Percentiles rank a stretch among this genome's conserved stretches.
Conservation (phyloP, 192 early-diverging fungal species). For the Lunasporangiospora selenospora region DNA sequence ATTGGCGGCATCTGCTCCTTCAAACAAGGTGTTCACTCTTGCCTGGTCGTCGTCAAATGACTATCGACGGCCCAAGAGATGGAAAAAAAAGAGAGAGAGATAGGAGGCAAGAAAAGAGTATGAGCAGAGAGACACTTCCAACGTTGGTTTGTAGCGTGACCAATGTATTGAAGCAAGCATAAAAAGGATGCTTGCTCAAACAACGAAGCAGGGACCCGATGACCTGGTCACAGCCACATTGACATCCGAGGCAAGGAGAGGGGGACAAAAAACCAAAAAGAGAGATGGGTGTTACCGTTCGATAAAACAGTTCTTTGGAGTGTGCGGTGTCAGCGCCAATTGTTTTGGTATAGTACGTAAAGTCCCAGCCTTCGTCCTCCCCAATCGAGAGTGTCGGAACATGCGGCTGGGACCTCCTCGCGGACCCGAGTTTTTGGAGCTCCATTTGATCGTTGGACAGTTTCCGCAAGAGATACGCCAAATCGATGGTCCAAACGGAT, state of each 20-base stretch:
- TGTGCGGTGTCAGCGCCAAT: constrained; percentile 84
- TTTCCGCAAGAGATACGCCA: constrained; percentile 75
- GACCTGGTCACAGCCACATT: too few relatives aligned
- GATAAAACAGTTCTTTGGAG: constrained; percentile 73
- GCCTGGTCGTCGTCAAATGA: constrained; percentile 73
- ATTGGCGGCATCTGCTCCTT: constrained; percentile 68
- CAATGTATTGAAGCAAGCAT: too few relatives aligned
- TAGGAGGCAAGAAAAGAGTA: background rate
- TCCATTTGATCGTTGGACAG: constrained; percentile 62
- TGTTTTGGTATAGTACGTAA: constrained; percentile 92
- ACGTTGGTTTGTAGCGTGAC: too few relatives aligned
- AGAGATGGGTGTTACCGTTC: constrained; percentile 6
- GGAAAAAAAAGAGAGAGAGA: background rate
- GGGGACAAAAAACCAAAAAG: background rate
- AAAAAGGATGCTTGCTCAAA: too few relatives aligned
- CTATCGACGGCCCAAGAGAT: constrained; percentile 21
- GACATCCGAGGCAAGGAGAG: background rate
- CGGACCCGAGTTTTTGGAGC: constrained; percentile 9
- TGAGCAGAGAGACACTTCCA: background rate
- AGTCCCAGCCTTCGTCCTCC: constrained; percentile 64
- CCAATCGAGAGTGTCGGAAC: constrained; percentile 33
- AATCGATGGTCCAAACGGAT: constrained; percentile 92
- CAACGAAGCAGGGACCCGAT: too few relatives aligned
- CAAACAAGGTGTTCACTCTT: constrained; percentile 80
- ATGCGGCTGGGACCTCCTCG: constrained; percentile 2